Percentiles rank a stretch among this genome's conserved stretches.
phyloP scores from a whole-genome alignment of 208 protist species.

The Leishmania gerbilli region DNA sequence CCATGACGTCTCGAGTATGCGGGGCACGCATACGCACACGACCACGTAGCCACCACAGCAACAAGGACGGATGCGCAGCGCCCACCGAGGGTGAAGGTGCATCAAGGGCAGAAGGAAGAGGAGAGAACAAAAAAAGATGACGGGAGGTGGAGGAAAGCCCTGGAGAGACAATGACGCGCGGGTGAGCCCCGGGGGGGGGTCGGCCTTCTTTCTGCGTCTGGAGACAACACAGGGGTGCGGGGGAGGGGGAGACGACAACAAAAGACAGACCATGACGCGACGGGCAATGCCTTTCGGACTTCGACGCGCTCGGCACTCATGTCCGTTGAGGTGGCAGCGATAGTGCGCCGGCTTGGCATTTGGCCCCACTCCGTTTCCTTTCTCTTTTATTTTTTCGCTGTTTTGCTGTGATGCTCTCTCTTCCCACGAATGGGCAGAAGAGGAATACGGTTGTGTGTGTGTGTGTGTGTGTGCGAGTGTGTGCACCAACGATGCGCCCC shows the following conservation, averaged over 20 bases:
- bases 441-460: too few species aligned
- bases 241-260: too few species aligned
- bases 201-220: background rate
- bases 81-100: background rate
- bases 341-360: background rate
- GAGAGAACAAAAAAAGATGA: background rate
- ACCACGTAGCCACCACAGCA: background rate
- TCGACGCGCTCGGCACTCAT: background rate
- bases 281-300: background rate
- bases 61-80: slow-evolving; percentile 2
- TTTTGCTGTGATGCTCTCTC: background rate
- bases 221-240: background rate
- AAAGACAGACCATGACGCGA: background rate
- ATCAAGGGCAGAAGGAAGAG: slow-evolving; percentile 8
- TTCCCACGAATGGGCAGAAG: background rate
- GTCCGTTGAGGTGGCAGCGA: background rate
- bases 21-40: background rate
- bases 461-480: too few species aligned
- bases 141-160: background rate
- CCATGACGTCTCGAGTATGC: slow-evolving; percentile 11
- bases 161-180: background rate
- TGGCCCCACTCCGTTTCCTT: background rate
- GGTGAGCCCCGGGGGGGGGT: background rate
- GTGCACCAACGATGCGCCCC: background rate
- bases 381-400: background rate